Evolutionary conservation across 306 rosid genomes (phyloP).

Genomic region (Vigna nakashimae): DNA sequence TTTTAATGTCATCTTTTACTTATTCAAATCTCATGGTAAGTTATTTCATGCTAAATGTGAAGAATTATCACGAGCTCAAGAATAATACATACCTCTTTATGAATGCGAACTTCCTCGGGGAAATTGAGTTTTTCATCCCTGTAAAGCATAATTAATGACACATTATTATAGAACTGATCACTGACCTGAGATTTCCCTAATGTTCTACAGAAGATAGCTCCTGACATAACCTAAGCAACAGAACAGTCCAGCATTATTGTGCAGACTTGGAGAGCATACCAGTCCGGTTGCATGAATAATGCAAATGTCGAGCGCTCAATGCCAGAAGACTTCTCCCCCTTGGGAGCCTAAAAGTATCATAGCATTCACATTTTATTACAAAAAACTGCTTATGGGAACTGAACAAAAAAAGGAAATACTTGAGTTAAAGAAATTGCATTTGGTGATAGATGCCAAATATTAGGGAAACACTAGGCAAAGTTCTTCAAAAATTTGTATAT

Average conservation of each 20-base stretch:
- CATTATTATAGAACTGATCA: not conserved
- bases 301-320: constrained; percentile 92
- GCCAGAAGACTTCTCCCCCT: constrained; percentile 71
- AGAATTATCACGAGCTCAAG: constrained; percentile 24
- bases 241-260: constrained; percentile 19
- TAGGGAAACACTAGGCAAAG: not conserved
- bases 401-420: not conserved
- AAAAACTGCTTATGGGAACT: constrained; percentile 23
- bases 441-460: not conserved
- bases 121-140: constrained; percentile 90
- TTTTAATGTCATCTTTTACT: constrained; percentile 5
- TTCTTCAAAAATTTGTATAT: constrained; percentile 10
- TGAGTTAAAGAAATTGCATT: constrained; percentile 12
- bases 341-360: constrained; percentile 71
- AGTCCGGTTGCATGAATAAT: constrained; percentile 95
- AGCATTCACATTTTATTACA: not conserved
- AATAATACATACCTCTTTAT: constrained; percentile 70
- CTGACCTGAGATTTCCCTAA: constrained; percentile 21
- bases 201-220: constrained; percentile 9
- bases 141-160: constrained; percentile 43
- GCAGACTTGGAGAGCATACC: constrained; percentile 56
- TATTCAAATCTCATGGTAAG: constrained; percentile 12
- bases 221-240: constrained; percentile 34
- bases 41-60: constrained; percentile 24
- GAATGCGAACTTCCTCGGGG: constrained; percentile 76